Conservation (phyloP, 2,329 filamentous ascomycete species). For the Trichoderma afroharzianum region DNA sequence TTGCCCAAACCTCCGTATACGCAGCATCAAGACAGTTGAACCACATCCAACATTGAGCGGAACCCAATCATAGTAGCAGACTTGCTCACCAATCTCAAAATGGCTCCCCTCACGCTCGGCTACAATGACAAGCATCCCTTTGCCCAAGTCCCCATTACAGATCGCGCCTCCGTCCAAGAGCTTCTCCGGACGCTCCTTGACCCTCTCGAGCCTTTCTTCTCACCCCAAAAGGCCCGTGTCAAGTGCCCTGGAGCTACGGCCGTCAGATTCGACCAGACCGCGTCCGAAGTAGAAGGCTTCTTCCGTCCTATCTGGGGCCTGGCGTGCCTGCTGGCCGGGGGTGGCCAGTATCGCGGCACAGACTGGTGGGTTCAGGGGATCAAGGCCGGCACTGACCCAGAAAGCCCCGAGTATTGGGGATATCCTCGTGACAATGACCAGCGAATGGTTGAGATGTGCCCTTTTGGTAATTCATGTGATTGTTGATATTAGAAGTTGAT, state of each 20-base stretch:
- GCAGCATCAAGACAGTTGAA: not conserved
- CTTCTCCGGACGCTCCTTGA: conserved; percentile 63
- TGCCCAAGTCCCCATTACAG: conserved; percentile 46
- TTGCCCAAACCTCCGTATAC: not conserved
- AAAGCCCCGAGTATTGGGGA: conserved; percentile 71
- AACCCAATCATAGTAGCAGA: not conserved
- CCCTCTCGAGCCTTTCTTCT: conserved; percentile 69
- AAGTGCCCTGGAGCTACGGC: conserved; percentile 65
- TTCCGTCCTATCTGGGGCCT: conserved; percentile 74
- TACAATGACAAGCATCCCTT: conserved; percentile 55
- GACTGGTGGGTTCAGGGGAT: conserved; percentile 62
- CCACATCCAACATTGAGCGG: not conserved
- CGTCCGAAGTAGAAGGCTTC: conserved; percentile 73
- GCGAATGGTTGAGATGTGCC: conserved; percentile 74
- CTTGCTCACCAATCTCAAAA: not conserved
- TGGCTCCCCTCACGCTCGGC: conserved; percentile 38
- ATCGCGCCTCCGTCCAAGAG: conserved; percentile 45
- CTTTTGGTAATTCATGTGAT: conserved; percentile 49
- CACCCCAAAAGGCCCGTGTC: conserved; percentile 13
- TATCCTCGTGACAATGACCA: conserved; percentile 67
- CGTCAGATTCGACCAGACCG: conserved; percentile 73
- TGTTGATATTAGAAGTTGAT: not conserved
- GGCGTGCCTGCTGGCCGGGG: conserved; percentile 65
- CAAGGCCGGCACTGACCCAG: conserved; percentile 66
- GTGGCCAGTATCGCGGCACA: conserved; percentile 60